Evolutionary conservation across 768 basidiomycete species (phyloP).

Genomic region (Collybia sordida): DNA sequence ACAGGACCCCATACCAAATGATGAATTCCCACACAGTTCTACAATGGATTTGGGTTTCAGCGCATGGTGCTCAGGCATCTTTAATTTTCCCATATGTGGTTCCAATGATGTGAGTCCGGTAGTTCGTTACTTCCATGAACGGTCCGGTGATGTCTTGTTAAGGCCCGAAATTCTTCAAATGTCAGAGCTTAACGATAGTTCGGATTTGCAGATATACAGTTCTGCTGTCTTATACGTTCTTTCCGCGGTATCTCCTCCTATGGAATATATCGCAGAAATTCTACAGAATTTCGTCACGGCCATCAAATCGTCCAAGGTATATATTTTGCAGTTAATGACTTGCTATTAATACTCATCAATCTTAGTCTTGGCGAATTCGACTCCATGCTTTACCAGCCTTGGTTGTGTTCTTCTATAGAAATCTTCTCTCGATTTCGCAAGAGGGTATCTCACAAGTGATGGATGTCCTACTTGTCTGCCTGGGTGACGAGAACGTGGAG

Average conservation of each 20-base stretch:
- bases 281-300: constrained; percentile 63
- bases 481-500: constrained; percentile 89
- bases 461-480: constrained; percentile 81
- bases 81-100: constrained; percentile 77
- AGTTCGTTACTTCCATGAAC: not conserved
- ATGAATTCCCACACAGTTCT: constrained; percentile 50
- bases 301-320: constrained; percentile 75
- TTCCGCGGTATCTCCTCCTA: constrained; percentile 76
- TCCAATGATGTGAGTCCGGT: constrained; percentile 65
- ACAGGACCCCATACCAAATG: constrained; percentile 8
- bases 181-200: constrained; percentile 86
- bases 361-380: constrained; percentile 87
- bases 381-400: constrained; percentile 85
- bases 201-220: constrained; percentile 80
- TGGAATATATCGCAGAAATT: constrained; percentile 61
- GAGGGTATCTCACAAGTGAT: constrained; percentile 68
- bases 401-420: constrained; percentile 89
- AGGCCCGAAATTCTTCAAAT: constrained; percentile 89
- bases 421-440: constrained; percentile 74
- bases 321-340: not conserved
- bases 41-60: constrained; percentile 77
- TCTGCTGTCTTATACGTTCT: constrained; percentile 79
- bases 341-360: not conserved
- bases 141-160: constrained; percentile 4
- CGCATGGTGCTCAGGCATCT: constrained; percentile 72